Percentiles rank a stretch among this genome's conserved stretches.
Conservation (phyloP, 1,139 yeast genomes). For the Zygosaccharomyces sapae region DNA sequence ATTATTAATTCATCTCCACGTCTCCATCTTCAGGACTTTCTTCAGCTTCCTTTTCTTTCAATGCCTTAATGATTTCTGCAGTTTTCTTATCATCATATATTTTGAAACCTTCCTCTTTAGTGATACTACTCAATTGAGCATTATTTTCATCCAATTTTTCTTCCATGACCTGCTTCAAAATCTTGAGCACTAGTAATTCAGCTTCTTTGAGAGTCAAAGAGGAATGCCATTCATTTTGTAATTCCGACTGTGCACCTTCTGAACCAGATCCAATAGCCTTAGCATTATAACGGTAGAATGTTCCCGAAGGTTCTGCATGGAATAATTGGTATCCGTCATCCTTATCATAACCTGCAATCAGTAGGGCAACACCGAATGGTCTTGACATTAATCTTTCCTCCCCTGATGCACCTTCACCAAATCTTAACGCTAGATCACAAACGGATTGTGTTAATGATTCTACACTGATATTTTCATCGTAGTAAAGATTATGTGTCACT, state of each 20-base stretch:
- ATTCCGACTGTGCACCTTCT: slow-evolving; percentile 97
- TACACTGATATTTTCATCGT: slow-evolving; percentile 87
- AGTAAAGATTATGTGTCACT: slow-evolving; percentile 81
- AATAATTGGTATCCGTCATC: slow-evolving; percentile 94
- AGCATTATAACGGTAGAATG: slow-evolving; percentile 95
- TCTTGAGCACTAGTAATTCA: slow-evolving; percentile 81
- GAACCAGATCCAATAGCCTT: slow-evolving; percentile 99
- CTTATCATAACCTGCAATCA: slow-evolving; percentile 90
- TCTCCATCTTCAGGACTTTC: slow-evolving; percentile 37
- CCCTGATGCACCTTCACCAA: slow-evolving; percentile 98
- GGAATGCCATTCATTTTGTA: slow-evolving; percentile 94
- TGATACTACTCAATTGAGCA: slow-evolving; percentile 92
- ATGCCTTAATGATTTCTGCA: slow-evolving; percentile 68
- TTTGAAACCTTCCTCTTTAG: slow-evolving; percentile 80
- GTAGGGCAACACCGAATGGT: slow-evolving; percentile 97
- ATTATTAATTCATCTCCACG: slow-evolving; percentile 31
- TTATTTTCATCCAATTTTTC: slow-evolving; percentile 94
- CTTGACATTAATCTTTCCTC: slow-evolving; percentile 97
- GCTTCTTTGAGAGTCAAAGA: slow-evolving; percentile 93
- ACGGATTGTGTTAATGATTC: slow-evolving; percentile 95
- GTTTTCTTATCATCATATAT: slow-evolving; percentile 83
- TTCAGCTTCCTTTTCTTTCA: slow-evolving; percentile 67
- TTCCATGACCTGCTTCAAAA: slow-evolving; percentile 97
- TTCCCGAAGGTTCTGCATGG: slow-evolving; percentile 98
- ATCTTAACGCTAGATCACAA: slow-evolving; percentile 92